Percentiles rank a stretch among this genome's conserved stretches.
phyloP scores from a whole-genome alignment of 768 basidiomycete genomes.

The Pleurotus giganteus region DNA sequence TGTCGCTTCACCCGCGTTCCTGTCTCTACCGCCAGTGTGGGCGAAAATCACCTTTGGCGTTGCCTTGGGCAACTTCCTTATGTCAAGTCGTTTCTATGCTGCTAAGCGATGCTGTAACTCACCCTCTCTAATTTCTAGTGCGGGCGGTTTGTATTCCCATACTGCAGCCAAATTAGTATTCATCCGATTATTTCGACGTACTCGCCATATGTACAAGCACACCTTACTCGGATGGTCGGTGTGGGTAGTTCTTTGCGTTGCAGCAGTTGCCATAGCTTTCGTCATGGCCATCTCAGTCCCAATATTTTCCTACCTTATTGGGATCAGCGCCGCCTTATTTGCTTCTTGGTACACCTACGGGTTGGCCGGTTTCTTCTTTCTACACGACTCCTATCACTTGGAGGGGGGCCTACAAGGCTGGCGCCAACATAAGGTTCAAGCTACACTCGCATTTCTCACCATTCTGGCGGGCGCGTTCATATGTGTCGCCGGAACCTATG shows the following conservation, averaged over 20 bases:
- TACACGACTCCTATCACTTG: slow-evolving; percentile 45
- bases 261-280: slow-evolving; percentile 38
- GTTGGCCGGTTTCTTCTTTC: slow-evolving; percentile 52
- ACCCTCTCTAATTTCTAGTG: slow-evolving; percentile 22
- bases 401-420: slow-evolving; percentile 33
- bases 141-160: slow-evolving; percentile 46
- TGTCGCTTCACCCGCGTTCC: slow-evolving; percentile 42
- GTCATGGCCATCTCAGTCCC: slow-evolving; percentile 50
- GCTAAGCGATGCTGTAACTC: not conserved
- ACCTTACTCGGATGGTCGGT: slow-evolving; percentile 47
- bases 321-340: slow-evolving; percentile 51
- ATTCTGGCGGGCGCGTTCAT: slow-evolving; percentile 49
- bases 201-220: slow-evolving; percentile 48
- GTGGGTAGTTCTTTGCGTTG: slow-evolving; percentile 44
- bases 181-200: slow-evolving; percentile 47
- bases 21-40: slow-evolving; percentile 49
- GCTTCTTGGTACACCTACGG: slow-evolving; percentile 62
- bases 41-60: slow-evolving; percentile 48
- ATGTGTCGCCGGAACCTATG: slow-evolving; percentile 51
- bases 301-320: slow-evolving; percentile 53
- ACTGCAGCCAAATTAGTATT: slow-evolving; percentile 54
- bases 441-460: slow-evolving; percentile 37
- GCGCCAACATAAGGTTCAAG: slow-evolving; percentile 29
- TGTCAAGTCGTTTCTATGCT: slow-evolving; percentile 29
- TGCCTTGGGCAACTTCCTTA: slow-evolving; percentile 48